A percentile compares a stretch with the other conserved stretches of the same genome.
Evolutionary conservation across 2,329 filamentous ascomycete genomes (phyloP).

Genomic region (Fusarium poae): DNA sequence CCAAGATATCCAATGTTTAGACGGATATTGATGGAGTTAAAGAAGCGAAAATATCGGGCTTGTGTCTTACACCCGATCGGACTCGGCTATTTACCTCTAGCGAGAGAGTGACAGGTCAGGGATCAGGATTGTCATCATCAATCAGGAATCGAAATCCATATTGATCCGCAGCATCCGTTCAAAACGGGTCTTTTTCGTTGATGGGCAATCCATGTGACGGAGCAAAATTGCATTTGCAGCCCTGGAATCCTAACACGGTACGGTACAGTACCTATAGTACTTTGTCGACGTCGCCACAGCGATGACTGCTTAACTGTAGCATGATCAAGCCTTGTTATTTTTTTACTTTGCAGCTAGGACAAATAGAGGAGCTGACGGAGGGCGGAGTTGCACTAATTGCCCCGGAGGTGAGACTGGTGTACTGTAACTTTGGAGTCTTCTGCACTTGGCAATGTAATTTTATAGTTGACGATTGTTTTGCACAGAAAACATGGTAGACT

Average conservation of each 20-base stretch:
- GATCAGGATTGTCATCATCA: constrained; percentile 31
- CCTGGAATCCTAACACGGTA: constrained; percentile 33
- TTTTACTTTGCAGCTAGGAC: constrained; percentile 39
- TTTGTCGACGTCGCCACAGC: constrained; percentile 37
- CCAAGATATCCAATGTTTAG: constrained; percentile 23
- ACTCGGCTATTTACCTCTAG: constrained; percentile 40
- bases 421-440: constrained; percentile 13
- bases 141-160: constrained; percentile 32
- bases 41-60: constrained; percentile 41
- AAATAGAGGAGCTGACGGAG: constrained; percentile 19
- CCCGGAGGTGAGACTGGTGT: constrained; percentile 19
- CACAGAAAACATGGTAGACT: constrained; percentile 3
- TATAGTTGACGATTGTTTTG: constrained; percentile 30
- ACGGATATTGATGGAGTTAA: constrained; percentile 32
- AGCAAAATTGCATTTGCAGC: constrained; percentile 43
- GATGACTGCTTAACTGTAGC: constrained; percentile 12
- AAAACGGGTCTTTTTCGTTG: constrained; percentile 50
- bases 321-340: constrained; percentile 30
- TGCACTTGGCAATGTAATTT: background rate
- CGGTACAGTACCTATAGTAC: background rate
- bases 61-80: constrained; percentile 42
- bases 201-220: constrained; percentile 45
- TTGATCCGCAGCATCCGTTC: constrained; percentile 48
- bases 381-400: constrained; percentile 30
- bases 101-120: constrained; percentile 32